Evolutionary conservation across 768 basidiomycete genomes (phyloP).

Genomic region (Dendrothele bispora): DNA sequence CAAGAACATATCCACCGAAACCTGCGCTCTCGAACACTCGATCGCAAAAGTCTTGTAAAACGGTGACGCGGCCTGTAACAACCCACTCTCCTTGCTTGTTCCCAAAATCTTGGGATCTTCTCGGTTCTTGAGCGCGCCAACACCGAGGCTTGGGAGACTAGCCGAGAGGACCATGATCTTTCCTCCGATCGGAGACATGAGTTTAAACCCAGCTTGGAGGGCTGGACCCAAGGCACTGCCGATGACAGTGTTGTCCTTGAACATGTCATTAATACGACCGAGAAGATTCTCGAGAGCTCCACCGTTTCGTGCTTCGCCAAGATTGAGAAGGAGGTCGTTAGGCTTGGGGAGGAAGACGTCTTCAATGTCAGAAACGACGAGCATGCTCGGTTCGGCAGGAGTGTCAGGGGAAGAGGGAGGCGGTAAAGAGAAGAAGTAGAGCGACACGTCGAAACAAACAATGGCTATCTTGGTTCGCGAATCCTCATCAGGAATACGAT

Average conservation of each 20-base stretch:
- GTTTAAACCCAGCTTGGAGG: slow-evolving; percentile 92
- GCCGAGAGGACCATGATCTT: slow-evolving; percentile 90
- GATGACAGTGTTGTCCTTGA: slow-evolving; percentile 91
- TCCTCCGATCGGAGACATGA: slow-evolving; percentile 90
- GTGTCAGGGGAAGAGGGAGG: slow-evolving; percentile 37
- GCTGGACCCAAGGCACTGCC: slow-evolving; percentile 95
- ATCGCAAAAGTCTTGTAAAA: slow-evolving; percentile 99
- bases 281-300: slow-evolving; percentile 74
- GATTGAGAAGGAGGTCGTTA: slow-evolving; percentile 92
- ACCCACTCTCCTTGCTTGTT: slow-evolving; percentile 90
- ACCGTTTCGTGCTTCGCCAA: slow-evolving; percentile 74
- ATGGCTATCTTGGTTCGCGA: slow-evolving; percentile 89
- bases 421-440: slow-evolving; percentile 96
- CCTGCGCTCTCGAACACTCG: slow-evolving; percentile 95
- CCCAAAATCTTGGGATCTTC: slow-evolving; percentile 97
- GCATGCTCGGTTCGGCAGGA: slow-evolving; percentile 82
- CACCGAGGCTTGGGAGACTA: slow-evolving; percentile 82
- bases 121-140: slow-evolving; percentile 91
- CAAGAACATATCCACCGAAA: slow-evolving; percentile 99
- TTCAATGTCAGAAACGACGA: slow-evolving; percentile 95
- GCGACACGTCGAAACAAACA: slow-evolving; percentile 85
- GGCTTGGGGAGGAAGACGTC: slow-evolving; percentile 98
- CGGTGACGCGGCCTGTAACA: slow-evolving; percentile 89
- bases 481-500: slow-evolving; percentile 94
- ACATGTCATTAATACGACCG: slow-evolving; percentile 90